Evolutionary conservation across 306 rosid species (phyloP).

Genomic region (Rosa multiflora): DNA sequence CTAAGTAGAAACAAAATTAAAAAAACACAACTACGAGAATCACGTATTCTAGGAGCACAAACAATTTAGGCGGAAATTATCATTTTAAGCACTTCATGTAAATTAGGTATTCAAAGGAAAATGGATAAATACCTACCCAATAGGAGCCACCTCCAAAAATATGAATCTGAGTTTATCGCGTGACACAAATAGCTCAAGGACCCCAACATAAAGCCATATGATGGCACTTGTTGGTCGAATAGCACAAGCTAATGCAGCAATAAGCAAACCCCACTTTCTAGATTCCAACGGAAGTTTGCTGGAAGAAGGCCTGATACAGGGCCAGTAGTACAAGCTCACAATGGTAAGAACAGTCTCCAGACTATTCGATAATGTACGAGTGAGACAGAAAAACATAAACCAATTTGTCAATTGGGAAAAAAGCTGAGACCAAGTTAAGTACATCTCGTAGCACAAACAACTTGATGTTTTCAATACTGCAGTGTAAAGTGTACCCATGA

Average conservation of each 20-base stretch:
- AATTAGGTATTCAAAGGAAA: slow-evolving; percentile 6
- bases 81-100: not conserved
- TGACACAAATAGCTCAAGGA: slow-evolving; percentile 60
- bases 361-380: slow-evolving; percentile 85
- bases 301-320: slow-evolving; percentile 64
- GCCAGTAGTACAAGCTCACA: slow-evolving; percentile 86
- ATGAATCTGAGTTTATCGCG: slow-evolving; percentile 52
- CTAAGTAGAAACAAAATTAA: not conserved
- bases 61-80: not conserved
- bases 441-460: slow-evolving; percentile 6
- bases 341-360: slow-evolving; percentile 84
- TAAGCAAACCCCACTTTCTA: slow-evolving; percentile 70
- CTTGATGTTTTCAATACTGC: slow-evolving; percentile 2
- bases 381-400: slow-evolving; percentile 78
- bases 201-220: slow-evolving; percentile 78
- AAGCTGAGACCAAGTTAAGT: slow-evolving; percentile 71
- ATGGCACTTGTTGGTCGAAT: slow-evolving; percentile 88
- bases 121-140: slow-evolving; percentile 63
- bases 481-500: slow-evolving; percentile 12
- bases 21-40: not conserved
- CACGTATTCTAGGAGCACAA: not conserved
- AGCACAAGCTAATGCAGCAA: slow-evolving; percentile 81
- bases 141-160: slow-evolving; percentile 73
- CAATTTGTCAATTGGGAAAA: slow-evolving; percentile 82
- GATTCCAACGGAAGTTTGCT: slow-evolving; percentile 38